These are phyloP conservation scores for Blastobotrys peoriensis DNA, from an alignment of 805 yeast genomes.

Conservation along the genomic window DNA sequence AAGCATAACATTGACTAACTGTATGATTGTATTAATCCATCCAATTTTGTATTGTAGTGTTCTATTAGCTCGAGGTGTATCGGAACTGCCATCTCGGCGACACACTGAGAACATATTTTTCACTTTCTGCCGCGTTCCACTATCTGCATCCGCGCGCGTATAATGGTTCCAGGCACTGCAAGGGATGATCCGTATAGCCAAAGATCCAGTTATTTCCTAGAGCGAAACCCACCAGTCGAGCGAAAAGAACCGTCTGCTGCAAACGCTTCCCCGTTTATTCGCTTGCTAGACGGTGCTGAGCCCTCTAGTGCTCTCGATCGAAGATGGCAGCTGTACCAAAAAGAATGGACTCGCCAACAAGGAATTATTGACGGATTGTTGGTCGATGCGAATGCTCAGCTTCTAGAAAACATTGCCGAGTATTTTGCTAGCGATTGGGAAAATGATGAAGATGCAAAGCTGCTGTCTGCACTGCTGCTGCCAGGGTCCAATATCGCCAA, in stretches of 20 bases:
- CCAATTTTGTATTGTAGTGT: neutral
- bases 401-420: constrained; percentile 13
- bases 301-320: constrained; percentile 31
- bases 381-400: constrained; percentile 20
- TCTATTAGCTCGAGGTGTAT: neutral
- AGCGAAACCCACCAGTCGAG: constrained; percentile 1
- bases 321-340: constrained; percentile 39
- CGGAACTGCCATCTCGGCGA: neutral
- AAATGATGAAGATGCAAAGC: constrained; percentile 12
- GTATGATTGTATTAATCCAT: too few species aligned
- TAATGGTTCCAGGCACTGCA: too few species aligned
- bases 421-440: constrained; percentile 17
- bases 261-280: constrained; percentile 35
- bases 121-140: neutral
- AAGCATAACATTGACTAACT: constrained; percentile 20
- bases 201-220: constrained; percentile 16
- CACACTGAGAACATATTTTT: too few species aligned
- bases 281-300: constrained; percentile 41
- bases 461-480: constrained; percentile 27
- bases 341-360: constrained; percentile 35
- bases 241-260: neutral
- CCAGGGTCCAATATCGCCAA: constrained; percentile 33
- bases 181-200: constrained; percentile 17
- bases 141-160: neutral
- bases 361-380: constrained; percentile 27